Base-by-base conservation (phyloP, 2,329 filamentous ascomycete species). In the Dactylellina sp. region DNA sequence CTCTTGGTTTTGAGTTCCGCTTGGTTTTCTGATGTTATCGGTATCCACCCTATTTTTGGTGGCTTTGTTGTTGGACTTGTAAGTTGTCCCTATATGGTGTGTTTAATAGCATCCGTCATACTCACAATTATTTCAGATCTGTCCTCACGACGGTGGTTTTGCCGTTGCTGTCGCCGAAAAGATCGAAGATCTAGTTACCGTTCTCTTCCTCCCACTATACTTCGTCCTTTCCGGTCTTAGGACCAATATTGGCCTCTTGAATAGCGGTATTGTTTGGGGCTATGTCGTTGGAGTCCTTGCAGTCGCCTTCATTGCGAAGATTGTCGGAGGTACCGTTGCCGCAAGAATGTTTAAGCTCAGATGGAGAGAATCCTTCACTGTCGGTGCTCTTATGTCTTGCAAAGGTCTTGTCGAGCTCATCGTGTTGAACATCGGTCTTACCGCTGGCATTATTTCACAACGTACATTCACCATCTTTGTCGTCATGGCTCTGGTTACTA, bases 351-450 rank as follows among this genome's bases (percentile, higher is more conserved):
- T 88, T 78, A 92, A 90, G 24, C 84, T 97, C 56, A 86, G 96
- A 0, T 98, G 94, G 94, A 87, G 93, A 71, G 94, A 98, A 80
- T 93, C 91, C 66, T 87, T 96, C 32, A 88, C 92, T 0, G 95
- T 98, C 77, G 94, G 94, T 12, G 88, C 89, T 14, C 82, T 97
- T 78, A 98, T 98, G 94, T 96, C 92, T 82, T 98, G 94, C 81
- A 98, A 98, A 81, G 94, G 94, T 78, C 84, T 98, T 7, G 93
- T 97, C 0, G 93, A 97, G 81, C 83, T 98, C 59, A 97, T 98
- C 80, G 93, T 97, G n/a, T 81, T 96, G 81, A 91, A 91, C 78
- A 92, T 98, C 77, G 92, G 93, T 47, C 84, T 93, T 1, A 89
- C 94, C 82, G 92, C 93, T 18, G 88, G 87, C 37, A 96, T 96